Evolutionary conservation across 352 stramenopile genomes (phyloP).

Genomic region (Phytophthora cajani): DNA sequence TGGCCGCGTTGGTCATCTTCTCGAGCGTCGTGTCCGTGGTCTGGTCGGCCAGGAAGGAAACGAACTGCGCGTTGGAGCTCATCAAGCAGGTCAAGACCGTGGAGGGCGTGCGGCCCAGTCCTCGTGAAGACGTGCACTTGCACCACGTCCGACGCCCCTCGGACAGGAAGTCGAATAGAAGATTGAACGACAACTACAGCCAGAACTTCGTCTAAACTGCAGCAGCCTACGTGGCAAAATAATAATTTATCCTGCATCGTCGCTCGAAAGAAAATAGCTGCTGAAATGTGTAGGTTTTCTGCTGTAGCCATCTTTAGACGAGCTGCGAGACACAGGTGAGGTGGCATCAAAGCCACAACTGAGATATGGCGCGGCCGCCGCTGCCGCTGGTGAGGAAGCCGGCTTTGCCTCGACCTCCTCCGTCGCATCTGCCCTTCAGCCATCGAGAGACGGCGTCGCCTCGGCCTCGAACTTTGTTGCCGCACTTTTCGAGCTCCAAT

Average conservation of each 20-base stretch:
- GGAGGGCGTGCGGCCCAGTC: slow-evolving; percentile 3
- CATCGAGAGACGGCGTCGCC: slow-evolving; percentile 16
- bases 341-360: slow-evolving; percentile 1
- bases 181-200: slow-evolving; percentile 33
- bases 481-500: slow-evolving; percentile 42
- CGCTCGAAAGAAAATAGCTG: slow-evolving; percentile 11
- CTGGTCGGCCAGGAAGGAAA: slow-evolving; percentile 36
- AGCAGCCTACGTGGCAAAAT: neutral
- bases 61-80: slow-evolving; percentile 9
- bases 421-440: slow-evolving; percentile 21
- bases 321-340: neutral
- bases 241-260: slow-evolving; percentile 5
- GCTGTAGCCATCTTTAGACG: slow-evolving; percentile 18
- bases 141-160: slow-evolving; percentile 19
- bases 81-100: slow-evolving; percentile 17
- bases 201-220: slow-evolving; percentile 36
- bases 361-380: slow-evolving; percentile 20
- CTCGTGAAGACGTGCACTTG: slow-evolving; percentile 13
- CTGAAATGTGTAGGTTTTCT: slow-evolving; percentile 14
- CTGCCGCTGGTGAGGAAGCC: slow-evolving; percentile 18
- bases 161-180: slow-evolving; percentile 26
- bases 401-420: slow-evolving; percentile 19
- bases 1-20: slow-evolving; percentile 40
- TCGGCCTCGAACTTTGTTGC: slow-evolving; percentile 19
- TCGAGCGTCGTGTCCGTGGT: slow-evolving; percentile 43